phyloP scores from a whole-genome alignment of 192 early-diverging fungal species.

The Coemansia sp. region DNA sequence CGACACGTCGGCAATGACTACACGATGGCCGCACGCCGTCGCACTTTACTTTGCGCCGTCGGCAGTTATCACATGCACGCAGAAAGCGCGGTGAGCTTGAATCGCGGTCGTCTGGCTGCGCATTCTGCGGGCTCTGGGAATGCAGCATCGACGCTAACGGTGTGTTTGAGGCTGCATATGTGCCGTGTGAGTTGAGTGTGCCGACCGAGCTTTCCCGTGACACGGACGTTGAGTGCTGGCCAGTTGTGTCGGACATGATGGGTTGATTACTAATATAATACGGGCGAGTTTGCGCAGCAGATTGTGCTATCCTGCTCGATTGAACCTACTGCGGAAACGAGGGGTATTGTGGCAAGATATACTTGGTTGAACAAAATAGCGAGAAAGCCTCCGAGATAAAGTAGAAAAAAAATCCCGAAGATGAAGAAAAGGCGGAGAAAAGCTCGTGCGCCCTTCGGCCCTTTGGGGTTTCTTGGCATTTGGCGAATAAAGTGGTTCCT shows the following conservation, averaged over 20 bases:
- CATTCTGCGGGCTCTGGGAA: neutral
- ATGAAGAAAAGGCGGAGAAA: slow-evolving; percentile 13
- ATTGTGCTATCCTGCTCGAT: neutral
- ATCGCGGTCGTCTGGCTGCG: neutral
- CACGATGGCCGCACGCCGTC: slow-evolving; percentile 49
- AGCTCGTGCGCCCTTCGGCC: slow-evolving; percentile 5
- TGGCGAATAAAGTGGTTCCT: neutral
- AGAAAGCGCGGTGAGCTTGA: slow-evolving; percentile 18
- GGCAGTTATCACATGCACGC: slow-evolving; percentile 55
- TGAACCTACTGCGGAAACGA: neutral
- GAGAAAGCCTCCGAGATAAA: neutral
- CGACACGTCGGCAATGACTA: slow-evolving; percentile 42
- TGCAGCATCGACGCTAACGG: neutral
- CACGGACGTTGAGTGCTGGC: slow-evolving; percentile 4
- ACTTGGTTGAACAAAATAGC: neutral
- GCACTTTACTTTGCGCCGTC: slow-evolving; percentile 55
- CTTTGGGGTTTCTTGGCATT: neutral
- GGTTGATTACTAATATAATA: neutral
- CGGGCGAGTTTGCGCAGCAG: neutral
- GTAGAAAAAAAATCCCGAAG: slow-evolving; percentile 4
- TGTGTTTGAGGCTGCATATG: neutral
- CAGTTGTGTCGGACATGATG: neutral
- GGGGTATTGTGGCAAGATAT: neutral
- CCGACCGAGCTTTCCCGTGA: slow-evolving; percentile 42
- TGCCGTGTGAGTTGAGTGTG: neutral